These are phyloP conservation scores for Tetrahymena malaccensis DNA, from an alignment of 73 alveolate genomes.

Conservation along the genomic window DNA sequence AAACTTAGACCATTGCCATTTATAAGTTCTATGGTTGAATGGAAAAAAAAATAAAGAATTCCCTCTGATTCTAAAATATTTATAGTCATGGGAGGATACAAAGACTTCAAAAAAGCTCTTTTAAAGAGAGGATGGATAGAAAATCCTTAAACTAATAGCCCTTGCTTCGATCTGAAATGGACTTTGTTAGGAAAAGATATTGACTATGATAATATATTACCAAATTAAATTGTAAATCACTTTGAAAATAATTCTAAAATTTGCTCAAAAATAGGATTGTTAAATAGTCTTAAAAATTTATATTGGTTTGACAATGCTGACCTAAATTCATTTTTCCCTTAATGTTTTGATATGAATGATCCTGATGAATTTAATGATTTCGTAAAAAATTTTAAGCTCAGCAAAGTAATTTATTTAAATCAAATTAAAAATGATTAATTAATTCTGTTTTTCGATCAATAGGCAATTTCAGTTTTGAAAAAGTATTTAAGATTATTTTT, in stretches of 20 bases:
- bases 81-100: conserved; percentile 38
- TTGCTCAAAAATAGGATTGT: conserved; percentile 86
- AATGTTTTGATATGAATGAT: conserved; percentile 81
- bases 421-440: not conserved
- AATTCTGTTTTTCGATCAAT: conserved; percentile 2
- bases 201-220: conserved; percentile 12
- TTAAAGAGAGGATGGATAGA: conserved; percentile 48
- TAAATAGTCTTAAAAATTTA: conserved; percentile 72
- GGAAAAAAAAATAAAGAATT: conserved; percentile 61
- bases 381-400: conserved; percentile 52
- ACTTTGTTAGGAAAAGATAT: conserved; percentile 34
- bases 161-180: conserved; percentile 40
- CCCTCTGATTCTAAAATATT: conserved; percentile 46
- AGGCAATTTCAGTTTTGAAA: conserved; percentile 57
- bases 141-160: conserved; percentile 1
- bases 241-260: conserved; percentile 67
- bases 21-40: conserved; percentile 50
- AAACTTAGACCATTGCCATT: conserved; percentile 37
- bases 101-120: conserved; percentile 40
- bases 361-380: conserved; percentile 82
- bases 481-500: conserved; percentile 1
- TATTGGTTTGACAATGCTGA: conserved; percentile 77
- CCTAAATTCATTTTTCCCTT: conserved; percentile 83
- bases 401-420: not conserved
- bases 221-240: conserved; percentile 50